Evolutionary conservation across 768 basidiomycete genomes (phyloP), one percentile per base, ranked within the genome.

Genomic region (Boletus sp.): DNA sequence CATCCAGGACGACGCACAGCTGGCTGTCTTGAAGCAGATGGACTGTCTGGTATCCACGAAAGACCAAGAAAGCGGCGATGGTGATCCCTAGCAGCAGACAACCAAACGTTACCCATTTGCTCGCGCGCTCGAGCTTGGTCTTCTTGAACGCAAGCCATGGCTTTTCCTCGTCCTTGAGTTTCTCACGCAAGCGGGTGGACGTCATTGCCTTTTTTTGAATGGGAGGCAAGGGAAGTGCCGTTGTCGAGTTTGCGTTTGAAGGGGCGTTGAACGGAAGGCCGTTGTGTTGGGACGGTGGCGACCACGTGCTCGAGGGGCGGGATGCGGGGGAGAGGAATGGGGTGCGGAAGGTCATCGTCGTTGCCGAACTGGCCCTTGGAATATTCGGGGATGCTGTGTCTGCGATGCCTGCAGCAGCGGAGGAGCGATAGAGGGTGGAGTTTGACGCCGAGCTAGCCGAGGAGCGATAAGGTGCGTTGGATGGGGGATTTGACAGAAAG

Each of bases 321-420:
- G 83, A 85, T 1, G 85, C 78, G 0, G 87, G 88, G 4, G 84
- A 80, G 50, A 88, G 80, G 72, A 88, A 88, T 1, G 87, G 84
- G 0, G 80, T 73, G 25, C 87, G 81, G 74, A 90, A 88, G 14
- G 54, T 62, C 10, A 70, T 57, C 6, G 76, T 78, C 37, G 77
- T 78, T 1, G 75, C 70, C 21, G 74, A 77, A 50, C 67, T 64
- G 29, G 63, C 69, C 30, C 81, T 67, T 14, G 82, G 80, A 46
- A 79, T 56, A 6, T 46, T 11, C 29, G 60, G 46, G 2, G 54
- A 17, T 10, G 50, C 41, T 0, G 10, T 23, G 8, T 68, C 67
- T 2, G 60, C 7, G 1, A 67, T 46, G 25, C 49, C 58, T 0
- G 68, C 60, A 1, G 64, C 68, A 50, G 58, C 70, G 45, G 56